Evolutionary conservation across 148 eudicot genomes (phyloP).

Genomic region (Diospyros lotus): DNA sequence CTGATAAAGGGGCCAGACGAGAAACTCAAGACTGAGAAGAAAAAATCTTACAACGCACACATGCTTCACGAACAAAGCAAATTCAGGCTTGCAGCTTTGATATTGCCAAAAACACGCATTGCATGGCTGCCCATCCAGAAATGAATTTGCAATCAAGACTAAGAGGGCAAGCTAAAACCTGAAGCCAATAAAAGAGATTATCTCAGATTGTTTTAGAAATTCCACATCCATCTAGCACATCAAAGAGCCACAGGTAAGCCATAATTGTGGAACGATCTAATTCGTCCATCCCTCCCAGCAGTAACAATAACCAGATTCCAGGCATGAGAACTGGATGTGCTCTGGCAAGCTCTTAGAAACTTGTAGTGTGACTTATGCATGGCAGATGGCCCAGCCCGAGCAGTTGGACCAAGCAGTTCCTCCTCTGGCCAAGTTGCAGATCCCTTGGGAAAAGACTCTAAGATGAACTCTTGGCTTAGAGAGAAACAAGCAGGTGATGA

Average conservation of each 20-base stretch:
- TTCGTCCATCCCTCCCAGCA: constrained; percentile 89
- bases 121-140: not conserved
- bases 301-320: constrained; percentile 97
- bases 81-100: not conserved
- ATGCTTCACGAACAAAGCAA: not conserved
- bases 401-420: constrained; percentile 45
- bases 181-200: not conserved
- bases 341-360: constrained; percentile 61
- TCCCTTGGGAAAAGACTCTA: constrained; percentile 57
- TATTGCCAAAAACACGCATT: not conserved
- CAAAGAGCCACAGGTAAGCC: constrained; percentile 67
- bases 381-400: constrained; percentile 21
- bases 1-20: not conserved
- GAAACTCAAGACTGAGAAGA: not conserved
- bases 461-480: constrained; percentile 41
- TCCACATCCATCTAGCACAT: constrained; percentile 1
- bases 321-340: constrained; percentile 49
- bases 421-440: constrained; percentile 98
- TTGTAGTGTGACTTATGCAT: constrained; percentile 62
- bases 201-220: not conserved
- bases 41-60: not conserved
- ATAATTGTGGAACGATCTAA: constrained; percentile 83
- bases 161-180: not conserved
- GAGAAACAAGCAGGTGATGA: constrained; percentile 51
- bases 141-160: constrained; percentile 26